These are phyloP conservation scores for Psilocybe azurescens DNA, from an alignment of 768 basidiomycete genomes.

Conservation along the genomic window DNA sequence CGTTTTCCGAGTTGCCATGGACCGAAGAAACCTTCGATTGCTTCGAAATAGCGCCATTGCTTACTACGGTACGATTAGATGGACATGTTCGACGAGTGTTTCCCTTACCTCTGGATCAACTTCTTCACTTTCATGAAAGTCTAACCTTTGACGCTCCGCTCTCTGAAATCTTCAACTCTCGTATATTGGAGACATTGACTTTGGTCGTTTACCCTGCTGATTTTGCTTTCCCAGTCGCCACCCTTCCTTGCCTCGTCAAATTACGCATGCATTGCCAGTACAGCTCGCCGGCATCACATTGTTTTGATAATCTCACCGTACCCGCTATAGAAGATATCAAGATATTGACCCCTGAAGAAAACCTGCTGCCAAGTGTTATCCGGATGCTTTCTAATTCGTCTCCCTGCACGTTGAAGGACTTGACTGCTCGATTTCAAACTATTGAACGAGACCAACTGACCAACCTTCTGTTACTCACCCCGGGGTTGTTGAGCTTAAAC, in stretches of 20 bases:
- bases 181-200: conserved; percentile 21
- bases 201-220: conserved; percentile 22
- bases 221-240: conserved; percentile 20
- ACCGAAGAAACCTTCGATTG: conserved; percentile 17
- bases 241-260: conserved; percentile 22
- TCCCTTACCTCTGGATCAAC: conserved; percentile 25
- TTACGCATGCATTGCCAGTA: conserved; percentile 21
- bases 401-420: conserved; percentile 14
- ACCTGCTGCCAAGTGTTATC: conserved; percentile 20
- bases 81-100: conserved; percentile 20
- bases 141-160: conserved; percentile 7
- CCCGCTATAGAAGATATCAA: conserved; percentile 27
- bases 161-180: conserved; percentile 16
- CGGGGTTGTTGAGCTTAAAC: conserved; percentile 20
- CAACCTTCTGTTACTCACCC: conserved; percentile 18
- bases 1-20: neutral
- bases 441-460: conserved; percentile 15
- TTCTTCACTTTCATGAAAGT: conserved; percentile 26
- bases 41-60: conserved; percentile 27
- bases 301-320: conserved; percentile 24
- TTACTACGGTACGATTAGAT: conserved; percentile 22
- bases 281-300: conserved; percentile 11
- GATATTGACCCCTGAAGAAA: conserved; percentile 14
- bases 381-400: conserved; percentile 19
- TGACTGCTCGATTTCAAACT: conserved; percentile 19